Evolutionary conservation across 164 flowering plant genomes (phyloP).

Genomic region (Vitis amurensis): DNA sequence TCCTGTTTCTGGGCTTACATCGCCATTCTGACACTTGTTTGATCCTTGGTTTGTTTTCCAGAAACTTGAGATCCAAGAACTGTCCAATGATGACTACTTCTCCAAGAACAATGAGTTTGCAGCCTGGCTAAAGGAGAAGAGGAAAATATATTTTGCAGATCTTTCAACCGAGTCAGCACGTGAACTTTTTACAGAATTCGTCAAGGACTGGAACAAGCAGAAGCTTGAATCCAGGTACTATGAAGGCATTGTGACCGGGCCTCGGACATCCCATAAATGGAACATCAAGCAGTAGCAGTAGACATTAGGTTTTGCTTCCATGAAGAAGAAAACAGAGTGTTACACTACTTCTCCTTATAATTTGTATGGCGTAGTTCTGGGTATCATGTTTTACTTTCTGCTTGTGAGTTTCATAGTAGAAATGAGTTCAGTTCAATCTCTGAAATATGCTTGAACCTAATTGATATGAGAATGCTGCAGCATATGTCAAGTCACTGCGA

Average conservation of each 20-base stretch:
- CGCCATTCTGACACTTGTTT: too few relatives aligned
- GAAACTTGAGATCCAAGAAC: slow-evolving; percentile 50
- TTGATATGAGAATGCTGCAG: too few relatives aligned
- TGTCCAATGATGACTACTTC: slow-evolving; percentile 72
- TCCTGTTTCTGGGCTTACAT: too few relatives aligned
- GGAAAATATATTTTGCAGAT: slow-evolving; percentile 61
- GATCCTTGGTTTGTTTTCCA: slow-evolving; percentile 3
- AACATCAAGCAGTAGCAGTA: slow-evolving; percentile 35
- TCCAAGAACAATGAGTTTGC: slow-evolving; percentile 87
- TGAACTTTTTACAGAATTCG: slow-evolving; percentile 55
- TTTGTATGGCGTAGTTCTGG: too few relatives aligned
- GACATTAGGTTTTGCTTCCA: background rate
- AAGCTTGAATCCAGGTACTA: slow-evolving; percentile 73
- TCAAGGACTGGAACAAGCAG: slow-evolving; percentile 71
- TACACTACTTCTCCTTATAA: too few relatives aligned
- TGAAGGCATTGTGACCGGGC: slow-evolving; percentile 69
- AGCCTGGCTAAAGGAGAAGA: slow-evolving; percentile 85
- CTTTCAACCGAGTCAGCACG: slow-evolving; percentile 78
- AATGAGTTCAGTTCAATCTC: too few relatives aligned
- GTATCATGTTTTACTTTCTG: too few relatives aligned
- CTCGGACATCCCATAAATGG: slow-evolving; percentile 85
- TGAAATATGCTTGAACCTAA: too few relatives aligned
- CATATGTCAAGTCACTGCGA: too few relatives aligned
- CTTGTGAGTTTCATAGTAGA: too few relatives aligned
- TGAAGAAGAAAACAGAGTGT: too few relatives aligned